phyloP scores from a whole-genome alignment of 768 basidiomycete genomes.

The Roridomyces roridus region DNA sequence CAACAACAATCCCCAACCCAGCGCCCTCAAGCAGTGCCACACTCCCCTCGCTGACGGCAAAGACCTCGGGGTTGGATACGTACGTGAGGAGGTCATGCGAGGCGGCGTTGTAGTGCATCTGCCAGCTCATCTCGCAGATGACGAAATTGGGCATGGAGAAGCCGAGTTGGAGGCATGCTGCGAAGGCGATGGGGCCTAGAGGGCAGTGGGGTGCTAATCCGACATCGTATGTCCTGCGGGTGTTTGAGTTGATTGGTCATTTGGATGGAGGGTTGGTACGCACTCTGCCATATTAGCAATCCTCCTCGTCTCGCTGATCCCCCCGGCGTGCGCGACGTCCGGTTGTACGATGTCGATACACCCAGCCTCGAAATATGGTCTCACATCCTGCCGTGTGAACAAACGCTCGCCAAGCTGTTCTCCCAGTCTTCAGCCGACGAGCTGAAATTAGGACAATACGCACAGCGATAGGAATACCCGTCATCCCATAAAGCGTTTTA shows the following conservation, averaged over 20 bases:
- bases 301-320: conserved; percentile 27
- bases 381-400: conserved; percentile 65
- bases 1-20: conserved; percentile 67
- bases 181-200: conserved; percentile 72
- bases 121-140: conserved; percentile 61
- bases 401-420: conserved; percentile 64
- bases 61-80: conserved; percentile 56
- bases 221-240: conserved; percentile 70
- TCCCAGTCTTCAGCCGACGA: no score
- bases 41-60: conserved; percentile 59
- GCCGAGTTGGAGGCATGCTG: conserved; percentile 72
- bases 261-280: no score
- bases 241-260: conserved; percentile 28
- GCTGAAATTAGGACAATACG: background rate
- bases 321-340: conserved; percentile 49
- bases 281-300: conserved; percentile 54
- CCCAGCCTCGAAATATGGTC: conserved; percentile 67
- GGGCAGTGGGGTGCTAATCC: conserved; percentile 78
- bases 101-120: conserved; percentile 71
- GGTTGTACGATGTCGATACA: conserved; percentile 75
- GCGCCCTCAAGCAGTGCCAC: conserved; percentile 54
- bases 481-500: conserved; percentile 17
- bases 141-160: conserved; percentile 55
- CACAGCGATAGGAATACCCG: conserved; percentile 34
- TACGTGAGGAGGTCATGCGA: conserved; percentile 67